Evolutionary conservation across 768 basidiomycete species (phyloP).

Genomic region (Grammothele lineata): DNA sequence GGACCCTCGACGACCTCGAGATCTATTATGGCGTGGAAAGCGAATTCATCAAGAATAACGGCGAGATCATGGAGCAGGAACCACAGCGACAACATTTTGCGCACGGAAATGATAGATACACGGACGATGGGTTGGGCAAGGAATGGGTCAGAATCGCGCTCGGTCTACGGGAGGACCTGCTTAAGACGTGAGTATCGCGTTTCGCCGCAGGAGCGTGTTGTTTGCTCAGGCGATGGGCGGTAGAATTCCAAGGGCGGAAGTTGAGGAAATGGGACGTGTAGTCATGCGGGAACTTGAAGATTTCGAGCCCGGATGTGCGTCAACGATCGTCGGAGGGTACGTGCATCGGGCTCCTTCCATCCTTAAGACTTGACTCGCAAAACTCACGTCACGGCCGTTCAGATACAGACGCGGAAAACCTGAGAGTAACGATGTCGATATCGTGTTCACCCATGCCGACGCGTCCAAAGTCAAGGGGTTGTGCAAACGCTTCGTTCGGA

Average conservation of each 20-base stretch:
- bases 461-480: slow-evolving; percentile 54
- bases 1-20: slow-evolving; percentile 66
- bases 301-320: slow-evolving; percentile 63
- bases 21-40: slow-evolving; percentile 50
- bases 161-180: slow-evolving; percentile 54
- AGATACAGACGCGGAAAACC: slow-evolving; percentile 85
- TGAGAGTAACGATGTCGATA: slow-evolving; percentile 83
- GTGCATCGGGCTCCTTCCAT: slow-evolving; percentile 21
- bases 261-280: slow-evolving; percentile 66
- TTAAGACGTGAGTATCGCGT: slow-evolving; percentile 33
- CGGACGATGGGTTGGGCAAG: slow-evolving; percentile 28
- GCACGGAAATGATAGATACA: slow-evolving; percentile 6
- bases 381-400: background rate
- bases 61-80: slow-evolving; percentile 22
- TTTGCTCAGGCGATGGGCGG: no score
- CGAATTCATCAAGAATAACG: slow-evolving; percentile 23
- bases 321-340: slow-evolving; percentile 81
- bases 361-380: no score
- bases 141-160: slow-evolving; percentile 55
- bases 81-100: slow-evolving; percentile 12
- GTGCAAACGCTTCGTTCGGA: slow-evolving; percentile 53
- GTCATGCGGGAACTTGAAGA: slow-evolving; percentile 64
- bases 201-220: background rate
- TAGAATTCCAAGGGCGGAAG: slow-evolving; percentile 73
- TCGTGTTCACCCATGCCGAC: slow-evolving; percentile 77